A percentile compares a stretch with the other conserved stretches of the same genome.
Conservation (phyloP, 768 basidiomycete species). For the Trametes coccinea region DNA sequence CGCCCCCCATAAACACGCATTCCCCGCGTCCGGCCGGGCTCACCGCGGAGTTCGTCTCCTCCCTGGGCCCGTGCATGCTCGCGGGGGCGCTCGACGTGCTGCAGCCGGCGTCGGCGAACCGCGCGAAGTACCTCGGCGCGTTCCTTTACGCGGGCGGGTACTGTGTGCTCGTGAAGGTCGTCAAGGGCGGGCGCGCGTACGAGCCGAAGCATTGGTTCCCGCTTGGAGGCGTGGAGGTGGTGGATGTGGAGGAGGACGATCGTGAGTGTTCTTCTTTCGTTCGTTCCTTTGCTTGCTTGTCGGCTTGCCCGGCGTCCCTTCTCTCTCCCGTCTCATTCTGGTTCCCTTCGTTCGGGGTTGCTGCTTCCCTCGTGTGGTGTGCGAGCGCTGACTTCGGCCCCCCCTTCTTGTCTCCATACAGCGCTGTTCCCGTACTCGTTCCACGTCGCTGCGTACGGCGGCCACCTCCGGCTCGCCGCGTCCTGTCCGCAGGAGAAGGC, state of each 20-base stretch:
- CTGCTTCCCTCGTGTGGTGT: not conserved
- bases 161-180: constrained; percentile 82
- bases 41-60: constrained; percentile 61
- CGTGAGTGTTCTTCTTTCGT: constrained; percentile 51
- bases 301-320: not conserved
- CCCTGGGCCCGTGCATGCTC: constrained; percentile 76
- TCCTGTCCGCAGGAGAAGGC: constrained; percentile 83
- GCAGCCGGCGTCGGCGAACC: constrained; percentile 49
- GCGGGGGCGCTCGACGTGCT: constrained; percentile 90
- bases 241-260: constrained; percentile 68
- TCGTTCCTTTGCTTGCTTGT: not conserved
- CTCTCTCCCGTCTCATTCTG: not conserved
- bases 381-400: not conserved
- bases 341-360: not conserved
- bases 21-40: constrained; percentile 29
- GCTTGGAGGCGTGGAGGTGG: constrained; percentile 68
- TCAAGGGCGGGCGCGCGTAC: constrained; percentile 72
- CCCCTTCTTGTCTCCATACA: constrained; percentile 31
- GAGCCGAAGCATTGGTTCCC: constrained; percentile 90
- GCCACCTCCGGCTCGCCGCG: constrained; percentile 84
- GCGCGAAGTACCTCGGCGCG: constrained; percentile 77
- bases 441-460: constrained; percentile 65
- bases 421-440: constrained; percentile 78
- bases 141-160: constrained; percentile 89
- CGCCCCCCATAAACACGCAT: no score